These are phyloP conservation scores for Anastatica hierochuntica DNA, from an alignment of 345 rosid species.

Conservation along the genomic window DNA sequence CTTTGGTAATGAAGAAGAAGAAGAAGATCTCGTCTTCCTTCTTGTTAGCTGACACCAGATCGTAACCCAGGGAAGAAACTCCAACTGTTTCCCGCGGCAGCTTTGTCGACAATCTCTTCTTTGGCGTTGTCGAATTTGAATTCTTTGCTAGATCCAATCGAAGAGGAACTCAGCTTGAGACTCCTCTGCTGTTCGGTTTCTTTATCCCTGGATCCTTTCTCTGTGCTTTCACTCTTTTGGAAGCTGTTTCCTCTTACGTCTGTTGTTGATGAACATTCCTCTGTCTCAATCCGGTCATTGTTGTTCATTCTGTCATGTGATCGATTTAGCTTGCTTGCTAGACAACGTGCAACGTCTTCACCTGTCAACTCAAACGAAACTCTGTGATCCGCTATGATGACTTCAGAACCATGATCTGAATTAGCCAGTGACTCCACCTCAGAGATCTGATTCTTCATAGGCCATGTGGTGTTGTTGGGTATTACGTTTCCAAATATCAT, in stretches of 20 bases:
- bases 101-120: constrained; percentile 51
- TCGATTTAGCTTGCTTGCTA: constrained; percentile 36
- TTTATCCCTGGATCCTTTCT: constrained; percentile 32
- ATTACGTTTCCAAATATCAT: constrained; percentile 54
- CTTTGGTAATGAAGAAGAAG: constrained; percentile 6
- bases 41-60: constrained; percentile 54
- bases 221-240: constrained; percentile 20
- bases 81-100: constrained; percentile 67
- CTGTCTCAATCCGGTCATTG: constrained; percentile 15
- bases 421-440: constrained; percentile 43
- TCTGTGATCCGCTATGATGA: constrained; percentile 40
- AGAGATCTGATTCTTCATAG: constrained; percentile 37
- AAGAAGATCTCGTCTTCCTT: background rate
- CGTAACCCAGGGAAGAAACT: constrained; percentile 77
- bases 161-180: constrained; percentile 43
- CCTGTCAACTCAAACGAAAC: constrained; percentile 91
- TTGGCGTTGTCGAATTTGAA: constrained; percentile 69
- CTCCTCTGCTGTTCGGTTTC: constrained; percentile 33
- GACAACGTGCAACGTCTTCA: constrained; percentile 90
- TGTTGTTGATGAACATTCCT: background rate
- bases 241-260: constrained; percentile 13
- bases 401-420: constrained; percentile 36
- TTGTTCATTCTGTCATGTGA: constrained; percentile 25
- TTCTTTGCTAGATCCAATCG: constrained; percentile 74
- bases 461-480: constrained; percentile 44